phyloP scores from a whole-genome alignment of 441 rosid genomes.

The Eugenia klotzschiana region DNA sequence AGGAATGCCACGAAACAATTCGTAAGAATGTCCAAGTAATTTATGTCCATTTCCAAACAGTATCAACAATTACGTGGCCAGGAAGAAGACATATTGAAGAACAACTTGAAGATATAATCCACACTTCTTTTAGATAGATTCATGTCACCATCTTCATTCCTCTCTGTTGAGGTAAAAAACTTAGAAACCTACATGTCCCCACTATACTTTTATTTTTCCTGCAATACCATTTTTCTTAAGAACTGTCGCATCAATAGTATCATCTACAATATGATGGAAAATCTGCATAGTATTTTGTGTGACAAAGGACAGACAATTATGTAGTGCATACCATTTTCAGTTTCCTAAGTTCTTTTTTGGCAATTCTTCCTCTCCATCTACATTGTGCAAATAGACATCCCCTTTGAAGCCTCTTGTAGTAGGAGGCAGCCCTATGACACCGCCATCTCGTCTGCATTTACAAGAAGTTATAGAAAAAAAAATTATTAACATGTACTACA shows the following conservation, averaged over 20 bases:
- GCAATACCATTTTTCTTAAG: neutral
- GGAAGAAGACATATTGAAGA: neutral
- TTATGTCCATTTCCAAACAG: neutral
- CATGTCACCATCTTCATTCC: neutral
- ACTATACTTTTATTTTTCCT: neutral
- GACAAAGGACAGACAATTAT: neutral
- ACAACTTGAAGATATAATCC: neutral
- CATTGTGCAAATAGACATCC: conserved; percentile 65
- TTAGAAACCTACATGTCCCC: neutral
- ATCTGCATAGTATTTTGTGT: neutral
- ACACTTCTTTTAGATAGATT: neutral
- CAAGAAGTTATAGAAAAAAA: neutral
- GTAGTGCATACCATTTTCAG: conserved; percentile 70
- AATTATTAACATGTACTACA: neutral
- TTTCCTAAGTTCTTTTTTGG: conserved; percentile 68
- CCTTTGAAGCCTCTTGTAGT: conserved; percentile 65
- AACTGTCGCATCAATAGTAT: neutral
- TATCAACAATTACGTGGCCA: neutral
- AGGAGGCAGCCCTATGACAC: conserved; percentile 41
- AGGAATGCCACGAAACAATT: neutral
- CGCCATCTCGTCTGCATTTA: conserved; percentile 68
- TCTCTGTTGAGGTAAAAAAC: neutral
- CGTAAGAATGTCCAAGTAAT: neutral
- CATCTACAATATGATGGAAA: neutral
- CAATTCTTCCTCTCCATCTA: conserved; percentile 88